phyloP scores from a whole-genome alignment of 306 rosid genomes.

The Coriaria nepalensis region DNA sequence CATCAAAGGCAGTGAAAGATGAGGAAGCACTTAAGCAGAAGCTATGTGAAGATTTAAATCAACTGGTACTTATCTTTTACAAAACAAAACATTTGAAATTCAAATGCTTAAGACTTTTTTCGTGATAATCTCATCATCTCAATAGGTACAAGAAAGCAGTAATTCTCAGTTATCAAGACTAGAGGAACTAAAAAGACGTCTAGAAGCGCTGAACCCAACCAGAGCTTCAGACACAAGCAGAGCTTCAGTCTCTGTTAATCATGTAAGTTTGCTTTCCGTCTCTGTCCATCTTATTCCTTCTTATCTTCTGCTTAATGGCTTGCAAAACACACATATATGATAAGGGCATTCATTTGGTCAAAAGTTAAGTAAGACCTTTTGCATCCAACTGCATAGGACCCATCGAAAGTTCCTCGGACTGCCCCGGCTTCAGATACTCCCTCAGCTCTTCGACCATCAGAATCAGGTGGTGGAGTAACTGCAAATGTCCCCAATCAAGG shows the following conservation, averaged over 20 bases:
- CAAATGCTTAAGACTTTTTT: too few species aligned
- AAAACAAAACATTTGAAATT: constrained; percentile 8
- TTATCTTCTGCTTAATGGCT: too few species aligned
- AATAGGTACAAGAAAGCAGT: constrained; percentile 84
- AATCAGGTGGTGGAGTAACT: constrained; percentile 21
- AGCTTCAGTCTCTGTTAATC: constrained; percentile 31
- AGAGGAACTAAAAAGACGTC: constrained; percentile 79
- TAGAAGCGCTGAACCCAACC: constrained; percentile 89
- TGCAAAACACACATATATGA: too few species aligned
- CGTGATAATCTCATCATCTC: too few species aligned
- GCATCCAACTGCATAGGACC: too few species aligned
- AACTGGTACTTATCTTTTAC: constrained; percentile 42
- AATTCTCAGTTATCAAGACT: constrained; percentile 56
- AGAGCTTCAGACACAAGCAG: too few species aligned
- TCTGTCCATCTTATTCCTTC: background rate
- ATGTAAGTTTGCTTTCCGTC: constrained; percentile 25
- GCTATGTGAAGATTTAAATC: constrained; percentile 76
- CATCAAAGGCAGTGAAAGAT: constrained; percentile 46
- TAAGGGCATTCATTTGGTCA: too few species aligned
- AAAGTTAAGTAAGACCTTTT: too few species aligned
- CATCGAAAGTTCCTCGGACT: constrained; percentile 29
- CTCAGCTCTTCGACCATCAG: constrained; percentile 30
- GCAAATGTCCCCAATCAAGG: constrained; percentile 28
- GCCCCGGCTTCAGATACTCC: constrained; percentile 24
- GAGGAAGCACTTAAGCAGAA: constrained; percentile 75